Evolutionary conservation across 176 grass and related monocot genomes (phyloP), one percentile per base, ranked within the genome.

Genomic region (Zea luxurians): DNA sequence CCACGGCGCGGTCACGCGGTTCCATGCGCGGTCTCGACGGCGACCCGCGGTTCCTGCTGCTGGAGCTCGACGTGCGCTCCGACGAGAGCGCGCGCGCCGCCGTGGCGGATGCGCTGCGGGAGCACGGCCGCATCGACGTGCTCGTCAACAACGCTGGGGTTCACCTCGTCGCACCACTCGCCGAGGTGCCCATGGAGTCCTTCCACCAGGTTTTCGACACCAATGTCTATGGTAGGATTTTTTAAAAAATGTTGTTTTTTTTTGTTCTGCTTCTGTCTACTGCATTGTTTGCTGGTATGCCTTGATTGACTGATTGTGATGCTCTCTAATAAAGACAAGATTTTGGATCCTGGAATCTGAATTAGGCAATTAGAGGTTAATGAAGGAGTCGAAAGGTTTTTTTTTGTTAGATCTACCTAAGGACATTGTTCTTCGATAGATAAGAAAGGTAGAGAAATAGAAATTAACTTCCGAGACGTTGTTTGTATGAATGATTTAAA

Each of bases 141-240:
- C 89, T 98, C 52, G 91, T 98, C 15, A 98, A 98, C 66, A 98
- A 98, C 76, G 89, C 95, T 10, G 95, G 95, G 41, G 61, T 98
- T 64, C 95, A 98, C 80, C 78, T 94, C 63, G 95, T 98, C 38
- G 91, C 95, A 55, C 95, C 95, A 34, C 86, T 97, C 43, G 89
- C 73, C 10, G 91, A 97, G 87, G 87, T 88, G 50, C 87, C 91
- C 0, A 97, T 97, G 89, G 82, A 87, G 1, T 86, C 80, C 0
- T 78, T 97, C 38, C 69, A 94, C 4, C 78, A 84, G 46, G 80
- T 98, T 0, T 92, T 98, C 55, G 85, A 92, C 41, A 94, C 95
- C 45, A 98, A 94, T 78, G 95, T 98, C 17, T 91, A 90, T 18
- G 94, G 94, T 97, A 85, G 9, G 82, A 34, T 61, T 61, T 61